phyloP scores from a whole-genome alignment of 2,329 filamentous ascomycete species.

The Ceratocystis cacaofunesta region DNA sequence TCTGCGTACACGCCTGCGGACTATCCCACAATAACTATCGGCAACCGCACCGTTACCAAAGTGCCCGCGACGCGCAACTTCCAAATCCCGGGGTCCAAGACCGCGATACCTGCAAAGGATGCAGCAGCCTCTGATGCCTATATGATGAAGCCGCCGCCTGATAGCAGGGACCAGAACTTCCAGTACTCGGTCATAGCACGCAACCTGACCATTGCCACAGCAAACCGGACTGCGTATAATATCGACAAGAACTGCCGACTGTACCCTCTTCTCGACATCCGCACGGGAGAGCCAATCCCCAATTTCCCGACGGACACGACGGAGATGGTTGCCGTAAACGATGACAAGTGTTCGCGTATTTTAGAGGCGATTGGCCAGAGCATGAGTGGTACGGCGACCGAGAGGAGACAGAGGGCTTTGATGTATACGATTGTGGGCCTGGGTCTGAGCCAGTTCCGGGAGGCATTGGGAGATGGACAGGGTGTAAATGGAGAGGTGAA shows the following conservation, averaged over 20 bases:
- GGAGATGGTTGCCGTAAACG: not conserved
- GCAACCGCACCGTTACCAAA: not conserved
- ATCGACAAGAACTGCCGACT: slow-evolving; percentile 4
- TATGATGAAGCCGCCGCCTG: not conserved
- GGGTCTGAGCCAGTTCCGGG: not conserved
- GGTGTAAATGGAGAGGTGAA: not conserved
- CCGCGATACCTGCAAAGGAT: not conserved
- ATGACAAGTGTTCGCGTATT: slow-evolving; percentile 1
- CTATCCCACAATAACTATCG: not conserved
- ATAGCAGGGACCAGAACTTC: not conserved
- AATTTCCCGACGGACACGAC: not conserved
- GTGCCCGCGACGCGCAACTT: not conserved
- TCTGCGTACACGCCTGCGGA: not conserved
- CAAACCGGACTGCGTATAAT: slow-evolving; percentile 11
- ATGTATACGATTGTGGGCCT: slow-evolving; percentile 5
- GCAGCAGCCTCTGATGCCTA: not conserved
- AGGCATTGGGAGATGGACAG: not conserved
- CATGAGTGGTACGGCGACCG: not conserved
- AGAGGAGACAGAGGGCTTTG: slow-evolving; percentile 8
- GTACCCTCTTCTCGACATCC: slow-evolving; percentile 7
- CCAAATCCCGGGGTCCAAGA: not conserved
- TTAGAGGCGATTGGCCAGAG: slow-evolving; percentile 1
- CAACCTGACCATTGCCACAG: slow-evolving; percentile 9
- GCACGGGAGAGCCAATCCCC: not conserved
- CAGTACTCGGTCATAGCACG: slow-evolving; percentile 1